phyloP scores from a whole-genome alignment of 2,329 filamentous ascomycete genomes.

The Penicillium hesseltinei region DNA sequence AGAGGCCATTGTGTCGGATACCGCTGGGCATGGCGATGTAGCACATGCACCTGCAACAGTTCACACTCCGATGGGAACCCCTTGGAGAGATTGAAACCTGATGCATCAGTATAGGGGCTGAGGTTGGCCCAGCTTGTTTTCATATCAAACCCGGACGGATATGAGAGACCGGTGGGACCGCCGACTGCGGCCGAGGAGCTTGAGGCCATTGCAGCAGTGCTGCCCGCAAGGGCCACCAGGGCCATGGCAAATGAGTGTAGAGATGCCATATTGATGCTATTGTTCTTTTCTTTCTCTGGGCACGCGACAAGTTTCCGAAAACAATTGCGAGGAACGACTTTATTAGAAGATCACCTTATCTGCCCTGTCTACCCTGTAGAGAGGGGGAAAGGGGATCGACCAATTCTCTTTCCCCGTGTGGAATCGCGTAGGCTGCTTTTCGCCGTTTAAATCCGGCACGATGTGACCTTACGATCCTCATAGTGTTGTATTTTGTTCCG shows the following conservation, averaged over 20 bases:
- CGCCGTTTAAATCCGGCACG: background rate
- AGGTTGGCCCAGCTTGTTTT: slow-evolving; percentile 31
- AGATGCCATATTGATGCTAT: slow-evolving; percentile 1
- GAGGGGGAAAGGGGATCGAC: background rate
- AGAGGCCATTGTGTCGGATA: slow-evolving; percentile 49
- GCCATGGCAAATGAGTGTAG: background rate
- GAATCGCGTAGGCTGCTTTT: background rate
- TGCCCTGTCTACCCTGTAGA: background rate
- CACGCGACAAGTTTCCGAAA: background rate
- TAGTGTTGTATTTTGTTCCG: background rate
- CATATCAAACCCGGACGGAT: slow-evolving; percentile 30
- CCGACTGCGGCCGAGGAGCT: slow-evolving; percentile 7
- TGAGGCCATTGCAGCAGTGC: slow-evolving; percentile 4
- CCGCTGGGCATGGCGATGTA: slow-evolving; percentile 56
- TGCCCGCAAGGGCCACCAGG: slow-evolving; percentile 10
- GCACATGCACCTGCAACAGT: slow-evolving; percentile 52
- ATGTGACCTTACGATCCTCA: background rate
- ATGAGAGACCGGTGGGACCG: slow-evolving; percentile 24
- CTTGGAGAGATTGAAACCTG: slow-evolving; percentile 22
- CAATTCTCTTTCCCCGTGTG: background rate
- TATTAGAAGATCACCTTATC: background rate
- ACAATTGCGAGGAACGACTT: background rate
- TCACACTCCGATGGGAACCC: slow-evolving; percentile 56
- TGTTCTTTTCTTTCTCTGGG: background rate
- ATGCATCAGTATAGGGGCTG: slow-evolving; percentile 26